phyloP scores from a whole-genome alignment of 306 rosid genomes.

The Begonia masoniana region DNA sequence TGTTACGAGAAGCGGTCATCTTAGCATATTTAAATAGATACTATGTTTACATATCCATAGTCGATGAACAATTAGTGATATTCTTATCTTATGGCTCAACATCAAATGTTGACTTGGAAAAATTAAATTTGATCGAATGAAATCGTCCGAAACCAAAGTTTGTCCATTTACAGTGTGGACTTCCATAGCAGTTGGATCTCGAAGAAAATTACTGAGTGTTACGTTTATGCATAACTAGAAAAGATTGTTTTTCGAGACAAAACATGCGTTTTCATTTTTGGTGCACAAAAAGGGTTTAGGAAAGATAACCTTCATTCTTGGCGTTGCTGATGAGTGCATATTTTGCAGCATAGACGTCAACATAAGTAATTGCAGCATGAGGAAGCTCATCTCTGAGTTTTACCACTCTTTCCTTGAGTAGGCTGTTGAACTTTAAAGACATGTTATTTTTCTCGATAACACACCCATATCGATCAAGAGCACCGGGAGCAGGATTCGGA shows the following conservation, averaged over 20 bases:
- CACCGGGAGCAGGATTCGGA: background rate
- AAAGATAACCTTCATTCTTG: constrained; percentile 14
- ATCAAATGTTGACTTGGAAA: no score
- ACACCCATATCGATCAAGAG: constrained; percentile 45
- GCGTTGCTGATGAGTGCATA: constrained; percentile 52
- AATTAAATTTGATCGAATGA: no score
- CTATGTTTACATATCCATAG: no score
- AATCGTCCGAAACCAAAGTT: no score
- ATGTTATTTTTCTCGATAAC: constrained; percentile 36
- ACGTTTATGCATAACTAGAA: background rate
- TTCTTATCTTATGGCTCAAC: no score
- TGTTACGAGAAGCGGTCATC: no score
- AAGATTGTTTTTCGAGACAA: background rate
- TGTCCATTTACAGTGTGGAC: no score
- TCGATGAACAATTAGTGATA: no score
- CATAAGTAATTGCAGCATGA: constrained; percentile 57
- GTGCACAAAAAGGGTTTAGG: background rate
- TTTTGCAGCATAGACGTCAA: constrained; percentile 60
- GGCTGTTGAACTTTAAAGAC: constrained; percentile 46
- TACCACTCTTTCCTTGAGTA: constrained; percentile 21
- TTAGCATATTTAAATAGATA: no score
- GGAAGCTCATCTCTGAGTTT: constrained; percentile 42
- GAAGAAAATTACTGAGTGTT: background rate
- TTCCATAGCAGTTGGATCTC: background rate
- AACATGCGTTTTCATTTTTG: background rate